Evolutionary conservation across 2,329 filamentous ascomycete genomes (phyloP).

Genomic region (Xylogone sp.): DNA sequence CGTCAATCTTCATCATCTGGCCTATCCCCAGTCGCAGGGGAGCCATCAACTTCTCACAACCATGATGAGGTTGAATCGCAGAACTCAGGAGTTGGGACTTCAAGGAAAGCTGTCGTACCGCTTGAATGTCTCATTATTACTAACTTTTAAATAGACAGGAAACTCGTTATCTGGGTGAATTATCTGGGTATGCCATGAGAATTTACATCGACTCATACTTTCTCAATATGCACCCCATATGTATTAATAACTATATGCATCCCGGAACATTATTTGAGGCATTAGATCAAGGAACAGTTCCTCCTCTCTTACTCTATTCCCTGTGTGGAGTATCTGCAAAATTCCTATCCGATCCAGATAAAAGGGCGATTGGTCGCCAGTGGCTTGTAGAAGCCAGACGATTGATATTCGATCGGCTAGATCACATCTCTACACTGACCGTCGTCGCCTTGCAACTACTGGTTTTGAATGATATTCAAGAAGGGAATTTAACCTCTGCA

Average conservation of each 20-base stretch:
- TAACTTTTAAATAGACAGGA: constrained; percentile 1
- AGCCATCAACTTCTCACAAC: background rate
- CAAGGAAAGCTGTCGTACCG: background rate
- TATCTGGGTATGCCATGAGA: background rate
- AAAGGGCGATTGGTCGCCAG: background rate
- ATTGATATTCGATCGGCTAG: background rate
- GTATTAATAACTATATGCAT: constrained; percentile 3
- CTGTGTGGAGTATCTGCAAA: constrained; percentile 6
- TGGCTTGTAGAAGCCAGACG: constrained; percentile 4
- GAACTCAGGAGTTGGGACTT: background rate
- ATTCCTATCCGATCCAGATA: constrained; percentile 1
- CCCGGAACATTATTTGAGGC: constrained; percentile 3
- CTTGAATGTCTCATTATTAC: background rate
- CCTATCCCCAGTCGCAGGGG: background rate
- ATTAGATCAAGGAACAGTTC: background rate
- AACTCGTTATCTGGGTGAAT: background rate
- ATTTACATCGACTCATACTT: constrained; percentile 4
- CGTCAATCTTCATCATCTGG: constrained; percentile 1
- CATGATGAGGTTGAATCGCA: background rate
- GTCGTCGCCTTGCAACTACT: constrained; percentile 1
- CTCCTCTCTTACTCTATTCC: background rate
- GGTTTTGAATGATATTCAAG: constrained; percentile 2
- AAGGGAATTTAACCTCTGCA: constrained; percentile 3
- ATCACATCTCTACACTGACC: constrained; percentile 3
- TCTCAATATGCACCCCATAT: constrained; percentile 3